Percentiles rank a stretch among this genome's conserved stretches.
phyloP scores from a whole-genome alignment of 192 early-diverging fungal species.

The Coemansia sp. region DNA sequence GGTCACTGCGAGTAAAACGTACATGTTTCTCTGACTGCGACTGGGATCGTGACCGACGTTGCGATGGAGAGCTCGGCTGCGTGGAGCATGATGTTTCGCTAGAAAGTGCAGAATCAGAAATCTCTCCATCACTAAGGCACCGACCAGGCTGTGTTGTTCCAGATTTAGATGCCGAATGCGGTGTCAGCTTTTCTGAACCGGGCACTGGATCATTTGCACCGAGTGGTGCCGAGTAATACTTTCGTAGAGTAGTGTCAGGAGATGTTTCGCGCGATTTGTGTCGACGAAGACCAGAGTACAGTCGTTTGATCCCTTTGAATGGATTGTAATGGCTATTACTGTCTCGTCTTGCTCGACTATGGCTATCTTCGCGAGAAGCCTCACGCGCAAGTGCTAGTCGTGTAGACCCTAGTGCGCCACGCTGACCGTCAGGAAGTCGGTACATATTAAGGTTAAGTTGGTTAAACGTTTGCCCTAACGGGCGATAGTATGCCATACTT shows the following conservation, averaged over 20 bases:
- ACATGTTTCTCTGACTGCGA: constrained; percentile 31
- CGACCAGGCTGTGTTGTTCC: constrained; percentile 19
- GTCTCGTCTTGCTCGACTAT: constrained; percentile 14
- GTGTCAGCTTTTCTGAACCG: not conserved
- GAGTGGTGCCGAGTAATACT: constrained; percentile 47
- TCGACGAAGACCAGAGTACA: constrained; percentile 40
- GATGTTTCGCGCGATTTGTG: constrained; percentile 17
- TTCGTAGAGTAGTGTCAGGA: constrained; percentile 35
- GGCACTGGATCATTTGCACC: constrained; percentile 8
- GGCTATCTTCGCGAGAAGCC: constrained; percentile 29
- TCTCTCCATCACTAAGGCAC: constrained; percentile 28
- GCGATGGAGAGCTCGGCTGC: constrained; percentile 8
- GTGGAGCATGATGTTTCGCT: constrained; percentile 3
- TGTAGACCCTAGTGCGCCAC: constrained; percentile 45
- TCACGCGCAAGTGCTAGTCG: constrained; percentile 49
- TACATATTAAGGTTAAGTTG: constrained; percentile 56
- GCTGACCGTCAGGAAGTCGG: constrained; percentile 52
- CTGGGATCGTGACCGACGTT: constrained; percentile 22
- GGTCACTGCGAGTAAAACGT: constrained; percentile 34
- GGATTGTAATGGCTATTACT: constrained; percentile 36
- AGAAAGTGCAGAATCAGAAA: constrained; percentile 1
- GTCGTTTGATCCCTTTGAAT: constrained; percentile 50
- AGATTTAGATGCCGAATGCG: constrained; percentile 11
- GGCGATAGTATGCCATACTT: constrained; percentile 46
- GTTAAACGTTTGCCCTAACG: constrained; percentile 55